Evolutionary conservation across 2,329 filamentous ascomycete species (phyloP).

Genomic region (Emmonsiellopsis sp.): DNA sequence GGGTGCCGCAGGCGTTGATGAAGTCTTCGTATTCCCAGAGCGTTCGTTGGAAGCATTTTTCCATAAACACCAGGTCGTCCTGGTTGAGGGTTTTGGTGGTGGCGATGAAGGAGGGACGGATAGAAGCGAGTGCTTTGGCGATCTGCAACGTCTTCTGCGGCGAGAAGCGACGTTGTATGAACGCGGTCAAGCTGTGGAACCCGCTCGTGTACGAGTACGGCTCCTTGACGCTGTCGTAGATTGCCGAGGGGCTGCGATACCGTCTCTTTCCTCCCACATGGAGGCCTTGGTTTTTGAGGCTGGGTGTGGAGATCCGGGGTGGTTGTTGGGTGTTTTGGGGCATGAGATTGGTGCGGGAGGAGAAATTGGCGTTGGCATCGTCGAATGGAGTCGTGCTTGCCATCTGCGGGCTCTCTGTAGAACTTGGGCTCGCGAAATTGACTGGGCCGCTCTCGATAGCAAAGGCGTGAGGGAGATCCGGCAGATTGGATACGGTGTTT

Average conservation of each 20-base stretch:
- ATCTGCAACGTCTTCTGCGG: constrained; percentile 70
- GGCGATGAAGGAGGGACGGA: constrained; percentile 86
- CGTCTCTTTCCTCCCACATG: constrained; percentile 36
- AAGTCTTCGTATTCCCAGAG: constrained; percentile 91
- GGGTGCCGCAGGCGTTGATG: constrained; percentile 77
- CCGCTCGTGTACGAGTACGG: constrained; percentile 85
- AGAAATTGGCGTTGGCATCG: constrained; percentile 21
- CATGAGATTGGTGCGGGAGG: constrained; percentile 16
- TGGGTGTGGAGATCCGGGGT: constrained; percentile 33
- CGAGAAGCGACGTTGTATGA: constrained; percentile 69
- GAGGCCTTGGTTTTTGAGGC: constrained; percentile 32
- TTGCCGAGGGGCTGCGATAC: constrained; percentile 65
- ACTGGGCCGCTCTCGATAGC: constrained; percentile 50
- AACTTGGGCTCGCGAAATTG: constrained; percentile 49
- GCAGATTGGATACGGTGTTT: constrained; percentile 30
- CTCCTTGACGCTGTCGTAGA: constrained; percentile 82
- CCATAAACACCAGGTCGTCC: constrained; percentile 92
- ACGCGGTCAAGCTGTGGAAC: constrained; percentile 78
- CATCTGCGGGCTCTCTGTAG: constrained; percentile 45
- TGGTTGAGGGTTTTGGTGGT: constrained; percentile 81
- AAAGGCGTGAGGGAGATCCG: constrained; percentile 46
- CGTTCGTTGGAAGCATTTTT: constrained; percentile 90
- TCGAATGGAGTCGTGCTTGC: constrained; percentile 32
- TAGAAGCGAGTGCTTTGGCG: constrained; percentile 76
- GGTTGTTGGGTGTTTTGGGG: constrained; percentile 22